Conservation (phyloP, 1,284 basidiomycete genomes). For the Moniliophthora roreri region DNA sequence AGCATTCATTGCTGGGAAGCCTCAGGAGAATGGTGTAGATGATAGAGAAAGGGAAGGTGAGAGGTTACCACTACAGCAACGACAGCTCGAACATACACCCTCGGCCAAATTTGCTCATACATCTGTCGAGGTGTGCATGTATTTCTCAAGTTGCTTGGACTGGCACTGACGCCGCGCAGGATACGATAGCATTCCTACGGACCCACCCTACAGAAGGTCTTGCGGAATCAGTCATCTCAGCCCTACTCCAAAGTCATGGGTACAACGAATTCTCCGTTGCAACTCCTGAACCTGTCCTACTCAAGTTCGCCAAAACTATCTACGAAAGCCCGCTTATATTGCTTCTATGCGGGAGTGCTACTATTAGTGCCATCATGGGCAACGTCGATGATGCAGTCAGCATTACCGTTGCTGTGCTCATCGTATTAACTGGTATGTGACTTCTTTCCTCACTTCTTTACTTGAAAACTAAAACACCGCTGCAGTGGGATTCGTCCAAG, state of each 20-base stretch:
- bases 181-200: constrained; percentile 65
- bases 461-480: background rate
- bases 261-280: constrained; percentile 96
- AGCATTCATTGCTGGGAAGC: constrained; percentile 40
- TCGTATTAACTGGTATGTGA: constrained; percentile 84
- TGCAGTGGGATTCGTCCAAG: constrained; percentile 93
- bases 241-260: constrained; percentile 72
- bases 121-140: constrained; percentile 52
- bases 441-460: background rate
- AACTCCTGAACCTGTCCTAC: constrained; percentile 72
- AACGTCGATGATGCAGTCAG: constrained; percentile 94
- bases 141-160: constrained; percentile 9
- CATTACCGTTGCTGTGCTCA: constrained; percentile 91
- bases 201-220: constrained; percentile 68
- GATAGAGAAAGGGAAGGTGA: constrained; percentile 24
- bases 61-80: constrained; percentile 16
- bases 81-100: constrained; percentile 37
- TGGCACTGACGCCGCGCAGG: constrained; percentile 37
- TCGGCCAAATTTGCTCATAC: constrained; percentile 59
- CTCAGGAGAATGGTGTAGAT: constrained; percentile 15
- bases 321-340: constrained; percentile 94
- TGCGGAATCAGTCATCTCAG: constrained; percentile 58
- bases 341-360: constrained; percentile 84
- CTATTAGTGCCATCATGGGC: constrained; percentile 87
- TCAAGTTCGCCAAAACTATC: constrained; percentile 92